Base-by-base conservation (phyloP, 73 alveolate genomes). In the Diophrys sp. region DNA sequence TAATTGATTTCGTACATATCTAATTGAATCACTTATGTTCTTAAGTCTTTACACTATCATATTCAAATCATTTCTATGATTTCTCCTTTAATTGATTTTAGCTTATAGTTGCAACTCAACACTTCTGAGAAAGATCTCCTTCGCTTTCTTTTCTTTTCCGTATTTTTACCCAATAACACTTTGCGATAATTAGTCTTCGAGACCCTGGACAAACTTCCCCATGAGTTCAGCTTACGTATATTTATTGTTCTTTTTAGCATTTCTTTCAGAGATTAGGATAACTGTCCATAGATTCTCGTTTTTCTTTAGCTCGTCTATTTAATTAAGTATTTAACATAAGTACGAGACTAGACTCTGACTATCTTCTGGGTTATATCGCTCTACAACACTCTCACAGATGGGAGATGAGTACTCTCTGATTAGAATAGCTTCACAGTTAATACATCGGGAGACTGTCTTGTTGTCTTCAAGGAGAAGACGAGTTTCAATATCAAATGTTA, bases 351-450 rank as follows among this genome's bases (percentile, higher is more conserved):
- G 26, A 53, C 82, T 33, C 53, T 81, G 68, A 14, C 79, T 55
- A 33, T 81, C 89, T 56, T 81, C 82, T 34, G 89, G 89, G 29
- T 81, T 81, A 31, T 81, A 81, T 33, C 25, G 54, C 32, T 81
- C 82, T 5, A 81, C 29, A n/a, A 81, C 73, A 2, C 62, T 29
- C 23, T 33, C 78, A 24, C 75, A 71, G 1, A 29, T 66, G 31
- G 89, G 83, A 2, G 89, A 75, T 2, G 71, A 67, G 73, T 73
- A 56, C 14, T n/a, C 66, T 27, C 56, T 14, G 8, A 32, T 57
- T 29, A 81, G 34, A 24, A 81, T 73, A 18, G 73, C 70, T 25
- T 56, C 56, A 31, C 89, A 81, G 0, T 54, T 23, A 8, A 23
- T 25, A 33, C 89, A 81, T 31, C 89, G 44, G 11, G 66, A 44